Percentiles rank a stretch among this genome's conserved stretches.
These are phyloP conservation scores for Candida gorgasii DNA, from an alignment of 805 yeast genomes.

Conservation along the genomic window DNA sequence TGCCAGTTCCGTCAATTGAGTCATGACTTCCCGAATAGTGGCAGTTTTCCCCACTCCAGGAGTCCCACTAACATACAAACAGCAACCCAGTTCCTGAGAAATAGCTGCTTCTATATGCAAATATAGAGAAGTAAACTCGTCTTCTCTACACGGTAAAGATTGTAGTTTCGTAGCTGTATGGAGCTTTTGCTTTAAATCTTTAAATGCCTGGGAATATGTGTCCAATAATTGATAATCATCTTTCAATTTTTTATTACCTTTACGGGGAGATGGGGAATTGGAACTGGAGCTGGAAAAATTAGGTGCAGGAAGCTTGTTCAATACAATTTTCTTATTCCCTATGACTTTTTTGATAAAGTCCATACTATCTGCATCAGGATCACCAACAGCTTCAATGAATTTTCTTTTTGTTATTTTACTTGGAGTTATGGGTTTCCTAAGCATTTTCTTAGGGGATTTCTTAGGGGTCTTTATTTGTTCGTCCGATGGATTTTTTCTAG, in stretches of 20 bases:
- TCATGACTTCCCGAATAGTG: constrained; percentile 82
- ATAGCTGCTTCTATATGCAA: constrained; percentile 71
- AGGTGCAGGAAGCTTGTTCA: constrained; percentile 3
- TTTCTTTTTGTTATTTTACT: neutral
- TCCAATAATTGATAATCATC: constrained; percentile 17
- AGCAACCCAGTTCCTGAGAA: constrained; percentile 69
- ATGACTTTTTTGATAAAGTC: constrained; percentile 2
- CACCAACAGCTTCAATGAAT: neutral
- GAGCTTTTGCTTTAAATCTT: constrained; percentile 41
- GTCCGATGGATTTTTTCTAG: neutral
- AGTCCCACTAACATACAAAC: constrained; percentile 90
- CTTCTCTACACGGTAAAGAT: constrained; percentile 81
- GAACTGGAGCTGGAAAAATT: constrained; percentile 3
- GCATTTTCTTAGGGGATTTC: neutral
- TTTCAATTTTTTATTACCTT: neutral
- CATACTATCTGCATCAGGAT: neutral
- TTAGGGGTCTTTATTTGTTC: neutral
- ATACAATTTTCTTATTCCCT: constrained; percentile 4
- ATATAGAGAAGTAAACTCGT: constrained; percentile 73
- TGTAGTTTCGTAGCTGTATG: constrained; percentile 47
- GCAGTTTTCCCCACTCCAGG: constrained; percentile 99
- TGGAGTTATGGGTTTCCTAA: neutral
- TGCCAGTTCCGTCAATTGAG: constrained; percentile 52
- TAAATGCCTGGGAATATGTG: constrained; percentile 31
- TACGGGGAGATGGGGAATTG: neutral